Percentiles rank a stretch among this genome's conserved stretches.
Conservation (phyloP, 1,284 basidiomycete genomes). For the Sphaerobolus stellatus region DNA sequence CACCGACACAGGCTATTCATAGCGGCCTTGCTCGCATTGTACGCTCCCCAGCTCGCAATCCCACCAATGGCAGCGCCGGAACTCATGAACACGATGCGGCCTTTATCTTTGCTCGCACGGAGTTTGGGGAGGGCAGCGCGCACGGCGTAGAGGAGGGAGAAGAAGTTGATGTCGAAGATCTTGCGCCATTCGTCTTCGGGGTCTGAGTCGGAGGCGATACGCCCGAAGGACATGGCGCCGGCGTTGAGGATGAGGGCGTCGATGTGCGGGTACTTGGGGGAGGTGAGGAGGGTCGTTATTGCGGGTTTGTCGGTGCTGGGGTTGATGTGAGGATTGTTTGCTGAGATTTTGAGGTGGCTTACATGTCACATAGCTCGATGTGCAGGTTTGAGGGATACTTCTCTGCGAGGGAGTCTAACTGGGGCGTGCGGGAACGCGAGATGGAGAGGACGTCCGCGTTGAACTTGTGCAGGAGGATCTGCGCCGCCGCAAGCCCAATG, state of each 20-base stretch:
- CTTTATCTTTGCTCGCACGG: constrained; percentile 62
- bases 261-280: constrained; percentile 58
- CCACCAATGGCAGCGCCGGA: constrained; percentile 76
- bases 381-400: constrained; percentile 46
- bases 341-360: constrained; percentile 33
- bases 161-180: constrained; percentile 82
- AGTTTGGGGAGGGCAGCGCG: constrained; percentile 66
- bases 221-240: constrained; percentile 55
- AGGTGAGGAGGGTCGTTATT: constrained; percentile 51
- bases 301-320: constrained; percentile 58
- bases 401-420: constrained; percentile 55
- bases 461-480: constrained; percentile 59
- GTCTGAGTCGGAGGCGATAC: constrained; percentile 37
- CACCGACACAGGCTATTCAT: constrained; percentile 81
- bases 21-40: constrained; percentile 80
- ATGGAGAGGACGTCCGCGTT: constrained; percentile 70
- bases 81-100: constrained; percentile 75
- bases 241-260: constrained; percentile 83
- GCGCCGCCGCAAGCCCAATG: constrained; percentile 75
- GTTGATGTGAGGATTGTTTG: constrained; percentile 16
- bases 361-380: constrained; percentile 71
- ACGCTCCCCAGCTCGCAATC: constrained; percentile 72
- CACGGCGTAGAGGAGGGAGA: constrained; percentile 71
- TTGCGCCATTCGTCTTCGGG: constrained; percentile 54
- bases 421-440: constrained; percentile 65